Percentiles rank a stretch among this genome's conserved stretches.
Evolutionary conservation across 2,329 filamentous ascomycete genomes (phyloP).

Genomic region (Cercospora janseana): DNA sequence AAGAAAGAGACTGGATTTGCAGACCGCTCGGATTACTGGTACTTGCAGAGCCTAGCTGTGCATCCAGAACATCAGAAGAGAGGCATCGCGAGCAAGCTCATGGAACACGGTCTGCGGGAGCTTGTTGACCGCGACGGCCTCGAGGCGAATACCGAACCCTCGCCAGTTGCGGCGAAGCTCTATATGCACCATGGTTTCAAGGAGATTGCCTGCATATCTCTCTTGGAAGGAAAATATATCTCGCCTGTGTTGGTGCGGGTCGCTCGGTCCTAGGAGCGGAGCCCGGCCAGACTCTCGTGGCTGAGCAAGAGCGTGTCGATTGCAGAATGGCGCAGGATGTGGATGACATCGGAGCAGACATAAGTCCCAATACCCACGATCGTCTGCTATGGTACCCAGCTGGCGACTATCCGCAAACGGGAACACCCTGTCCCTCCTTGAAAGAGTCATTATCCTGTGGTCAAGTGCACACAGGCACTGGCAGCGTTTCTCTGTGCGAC

Average conservation of each 20-base stretch:
- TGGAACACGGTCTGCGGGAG: constrained; percentile 7
- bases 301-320: no score
- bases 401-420: no score
- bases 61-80: constrained; percentile 14
- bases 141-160: constrained; percentile 12
- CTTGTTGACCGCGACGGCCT: constrained; percentile 10
- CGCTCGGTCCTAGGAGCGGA: no score
- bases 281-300: no score
- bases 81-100: constrained; percentile 9
- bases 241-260: constrained; percentile 9
- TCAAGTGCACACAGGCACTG: no score
- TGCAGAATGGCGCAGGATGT: no score
- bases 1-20: constrained; percentile 11
- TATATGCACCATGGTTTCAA: constrained; percentile 12
- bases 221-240: constrained; percentile 12
- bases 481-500: no score
- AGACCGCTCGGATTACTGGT: constrained; percentile 16
- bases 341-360: no score
- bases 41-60: constrained; percentile 10
- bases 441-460: no score
- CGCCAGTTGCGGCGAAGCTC: constrained; percentile 2
- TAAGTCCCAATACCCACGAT: no score
- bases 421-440: no score
- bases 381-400: no score
- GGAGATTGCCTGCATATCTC: constrained; percentile 4